Evolutionary conservation across 441 rosid genomes (phyloP), one percentile per base, ranked within the genome.

Genomic region (Croton laevigatus): DNA sequence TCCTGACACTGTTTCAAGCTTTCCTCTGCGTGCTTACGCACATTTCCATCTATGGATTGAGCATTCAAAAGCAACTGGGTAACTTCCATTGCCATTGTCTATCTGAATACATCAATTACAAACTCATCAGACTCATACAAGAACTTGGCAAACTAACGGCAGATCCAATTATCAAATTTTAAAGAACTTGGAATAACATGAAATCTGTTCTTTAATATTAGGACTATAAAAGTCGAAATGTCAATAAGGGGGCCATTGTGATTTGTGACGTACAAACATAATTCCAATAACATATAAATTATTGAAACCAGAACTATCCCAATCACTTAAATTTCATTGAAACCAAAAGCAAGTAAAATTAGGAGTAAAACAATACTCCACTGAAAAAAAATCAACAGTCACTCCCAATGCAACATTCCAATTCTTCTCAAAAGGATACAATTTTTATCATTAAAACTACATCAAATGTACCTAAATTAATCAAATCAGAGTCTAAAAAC

Each of bases 1-100:
- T 86, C 94, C 72, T 87, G 88, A 64, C 87, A 88, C 73, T 79
- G 96, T 55, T 84, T 91, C 64, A 87, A 76, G 79, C 80, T 88
- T 36, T 86, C 92, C 67, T 90, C 97, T 8, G 88, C 86, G 52
- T 85, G 82, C 69, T 83, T 81, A 32, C 85, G 82, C 37, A 81
- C 81, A 69, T 78, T 78, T 42, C 83, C 85, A 73, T 85, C 87
- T 12, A 83, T 77, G n/a, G 89, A 69, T 71, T 83, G 89, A 17
- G 87, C 89, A 72, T 80, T 80, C 68, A 85, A 64, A 13, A 81
- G 87, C 51, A 81, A 71, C 65, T 83, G 84, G 52, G 89, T 83
- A 59, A 85, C 85, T 74, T 89, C 94, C 91, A 84, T 84, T 11
- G 90, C 85, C 84, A 81, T 84, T 57, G 36, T 66, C 52, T 70